Evolutionary conservation across 805 yeast species (phyloP), one percentile per base, ranked within the genome.

Genomic region (Yamadazyma akitaensis): DNA sequence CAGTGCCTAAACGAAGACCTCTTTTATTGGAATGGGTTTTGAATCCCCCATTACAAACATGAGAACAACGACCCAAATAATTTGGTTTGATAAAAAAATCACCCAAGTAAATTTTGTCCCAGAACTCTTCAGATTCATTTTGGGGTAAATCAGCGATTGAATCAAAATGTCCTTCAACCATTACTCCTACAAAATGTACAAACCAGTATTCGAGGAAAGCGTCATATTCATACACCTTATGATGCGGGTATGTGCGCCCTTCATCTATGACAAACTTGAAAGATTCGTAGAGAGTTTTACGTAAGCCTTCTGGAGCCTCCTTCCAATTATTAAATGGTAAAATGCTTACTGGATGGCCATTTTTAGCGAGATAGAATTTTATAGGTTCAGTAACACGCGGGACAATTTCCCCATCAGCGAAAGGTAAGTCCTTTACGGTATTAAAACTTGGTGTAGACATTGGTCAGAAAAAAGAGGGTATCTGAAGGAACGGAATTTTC

Each of bases 1-100:
- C 75, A 31, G 67, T 73, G 1, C 96, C 97, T 13, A 88, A 64
- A 9, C 85, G 84, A 40, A 73, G 62, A 0, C 95, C 94, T 51
- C 97, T 75, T 21, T 68, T 67, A 0, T 52, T 52, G 8, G 73
- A 70, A 48, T 77, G 77, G 6, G 91, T 96, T 10, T 89, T 61
- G 59, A 91, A 91, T 0, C 95, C 96, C 0, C 83, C 97, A 61
- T 91, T 91, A 58, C 96, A 88, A 25, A 80, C 84, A 58, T 91
- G 97, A 0, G 94, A 81, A 51, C 92, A 84, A 48, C 96, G 76
- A 8, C 96, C 96, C 2, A 73, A 65, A 60, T 90, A 91, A 64
- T 91, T 91, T 14, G 98, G 96, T 59, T 87, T 89, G 56, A 90
- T 72, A 62, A 84, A 87, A 61, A 84, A 86, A 2, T 86, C 79